These are phyloP conservation scores for Monosporascus cannonballus DNA, from an alignment of 2,329 filamentous ascomycete species.

Conservation along the genomic window DNA sequence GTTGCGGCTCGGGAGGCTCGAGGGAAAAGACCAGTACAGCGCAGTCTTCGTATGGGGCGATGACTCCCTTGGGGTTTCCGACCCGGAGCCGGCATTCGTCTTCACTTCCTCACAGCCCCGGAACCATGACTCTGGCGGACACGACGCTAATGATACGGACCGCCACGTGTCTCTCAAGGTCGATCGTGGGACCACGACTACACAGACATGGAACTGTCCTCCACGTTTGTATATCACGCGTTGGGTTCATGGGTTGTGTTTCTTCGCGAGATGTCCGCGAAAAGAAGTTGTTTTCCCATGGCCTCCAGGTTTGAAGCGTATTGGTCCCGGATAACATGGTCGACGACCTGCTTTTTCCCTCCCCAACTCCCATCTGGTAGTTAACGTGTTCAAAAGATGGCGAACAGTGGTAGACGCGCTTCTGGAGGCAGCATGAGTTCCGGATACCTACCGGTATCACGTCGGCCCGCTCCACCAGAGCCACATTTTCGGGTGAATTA, in stretches of 20 bases:
- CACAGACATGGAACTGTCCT: background rate
- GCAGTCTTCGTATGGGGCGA: background rate
- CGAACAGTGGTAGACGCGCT: no score
- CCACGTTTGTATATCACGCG: conserved; percentile 2
- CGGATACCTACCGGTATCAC: no score
- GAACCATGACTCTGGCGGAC: background rate
- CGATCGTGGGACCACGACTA: background rate
- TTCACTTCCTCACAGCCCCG: background rate
- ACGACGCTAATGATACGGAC: background rate
- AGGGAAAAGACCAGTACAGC: background rate
- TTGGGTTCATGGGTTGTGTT: conserved; percentile 3
- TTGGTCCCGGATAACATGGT: no score
- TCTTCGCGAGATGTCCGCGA: conserved; percentile 1
- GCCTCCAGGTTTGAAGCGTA: conserved; percentile 1
- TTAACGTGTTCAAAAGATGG: no score
- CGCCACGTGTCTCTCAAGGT: background rate
- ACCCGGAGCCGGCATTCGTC: background rate
- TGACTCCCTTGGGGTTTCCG: background rate
- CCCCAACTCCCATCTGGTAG: no score
- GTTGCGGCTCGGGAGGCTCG: conserved; percentile 1
- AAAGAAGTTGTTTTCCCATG: conserved; percentile 5
- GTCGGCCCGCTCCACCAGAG: no score
- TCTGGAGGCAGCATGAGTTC: no score
- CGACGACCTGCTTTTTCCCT: no score
- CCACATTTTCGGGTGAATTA: no score